Evolutionary conservation across 2,329 filamentous ascomycete genomes (phyloP), one percentile per base, ranked within the genome.

Genomic region (Pseudopyricularia javanii): DNA sequence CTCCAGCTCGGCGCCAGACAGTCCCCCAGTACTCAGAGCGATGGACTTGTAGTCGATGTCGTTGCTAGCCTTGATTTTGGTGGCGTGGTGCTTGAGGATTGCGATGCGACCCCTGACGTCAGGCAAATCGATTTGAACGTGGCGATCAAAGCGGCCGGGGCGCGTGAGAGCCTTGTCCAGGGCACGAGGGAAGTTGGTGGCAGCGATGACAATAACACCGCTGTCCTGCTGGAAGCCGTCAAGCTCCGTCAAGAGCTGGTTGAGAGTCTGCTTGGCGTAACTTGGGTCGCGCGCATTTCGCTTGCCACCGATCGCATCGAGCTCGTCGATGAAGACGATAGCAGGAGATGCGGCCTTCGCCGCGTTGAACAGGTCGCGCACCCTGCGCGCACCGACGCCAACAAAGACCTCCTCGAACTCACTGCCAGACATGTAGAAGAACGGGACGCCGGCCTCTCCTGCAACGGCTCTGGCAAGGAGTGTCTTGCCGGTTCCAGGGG

Each of bases 351-450:
- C 68, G 49, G 60, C 58, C 57, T 67, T 65, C 22, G 66, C 66
- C 2, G 61, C 59, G 40, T 61, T 55, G 54, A 69, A 69, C 35
- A 69, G 63, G 47, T 69, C 93, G 55, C 93, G 88, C 49, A 98
- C 91, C 63, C 93, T 87, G 75, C 98, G 68, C 34, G 66, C 66
- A 49, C 66, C 66, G 11, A 98, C 93, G 64, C 93, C 93, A 34
- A 98, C 94, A 63, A 96, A 98, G 51, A 98, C 86, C 69, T 98
- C 93, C 63, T 98, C 93, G 64, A 98, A 98, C 67, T 98, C 93
- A 54, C 89, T 95, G 50, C 93, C 93, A 63, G 93, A 98, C 91
- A 98, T 97, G 78, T 96, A 98, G 77, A 97, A 98, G 77, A 98
- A 98, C 1, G 93, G 93, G 17, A 98, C 93, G 53, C 91, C 93